Conservation (phyloP, 495 filamentous ascomycete species). For the Xylaria nigripes region DNA sequence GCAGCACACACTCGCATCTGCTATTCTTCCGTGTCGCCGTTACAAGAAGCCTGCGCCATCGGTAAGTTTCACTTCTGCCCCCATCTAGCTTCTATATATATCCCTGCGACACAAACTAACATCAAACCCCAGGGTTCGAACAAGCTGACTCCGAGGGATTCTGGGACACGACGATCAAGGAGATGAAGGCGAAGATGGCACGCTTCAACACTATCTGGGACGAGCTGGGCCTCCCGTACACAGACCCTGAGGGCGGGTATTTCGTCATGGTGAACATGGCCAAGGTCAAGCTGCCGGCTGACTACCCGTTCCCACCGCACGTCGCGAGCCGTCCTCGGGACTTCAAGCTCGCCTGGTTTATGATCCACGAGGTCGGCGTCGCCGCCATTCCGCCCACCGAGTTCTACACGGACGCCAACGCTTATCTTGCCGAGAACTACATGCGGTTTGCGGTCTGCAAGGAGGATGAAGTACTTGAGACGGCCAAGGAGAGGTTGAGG, state of each 20-base stretch:
- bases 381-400: constrained; percentile 94
- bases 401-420: constrained; percentile 82
- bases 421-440: constrained; percentile 83
- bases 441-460: constrained; percentile 96
- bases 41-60: constrained; percentile 94
- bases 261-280: constrained; percentile 90
- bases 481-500: constrained; percentile 79
- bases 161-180: constrained; percentile 74
- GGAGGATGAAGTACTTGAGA: constrained; percentile 80
- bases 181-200: constrained; percentile 86
- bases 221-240: constrained; percentile 85
- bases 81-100: not conserved
- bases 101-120: not conserved
- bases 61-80: constrained; percentile 29
- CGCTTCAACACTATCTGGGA: constrained; percentile 81
- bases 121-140: constrained; percentile 55
- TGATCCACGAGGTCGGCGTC: constrained; percentile 92
- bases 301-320: constrained; percentile 81
- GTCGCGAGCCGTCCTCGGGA: constrained; percentile 79
- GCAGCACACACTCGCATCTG: constrained; percentile 95
- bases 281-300: constrained; percentile 70
- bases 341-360: constrained; percentile 90
- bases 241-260: constrained; percentile 90
- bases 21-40: constrained; percentile 84
- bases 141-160: constrained; percentile 75